These are phyloP conservation scores for Clarireedia monteithiana DNA, from an alignment of 2,329 filamentous ascomycete genomes.

Conservation along the genomic window DNA sequence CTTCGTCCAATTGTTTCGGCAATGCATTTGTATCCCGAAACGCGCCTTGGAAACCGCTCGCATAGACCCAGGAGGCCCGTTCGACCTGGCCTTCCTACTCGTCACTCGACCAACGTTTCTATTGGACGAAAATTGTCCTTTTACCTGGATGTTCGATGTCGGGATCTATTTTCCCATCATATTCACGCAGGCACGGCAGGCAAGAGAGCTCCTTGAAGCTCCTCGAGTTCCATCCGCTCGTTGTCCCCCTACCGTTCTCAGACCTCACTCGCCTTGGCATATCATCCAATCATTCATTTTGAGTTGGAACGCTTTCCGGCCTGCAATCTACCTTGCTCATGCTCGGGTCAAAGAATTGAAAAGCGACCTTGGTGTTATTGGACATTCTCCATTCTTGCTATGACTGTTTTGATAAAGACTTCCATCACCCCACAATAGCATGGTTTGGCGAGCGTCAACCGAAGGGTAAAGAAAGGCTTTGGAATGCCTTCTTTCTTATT, in stretches of 20 bases:
- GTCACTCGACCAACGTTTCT: too few species aligned
- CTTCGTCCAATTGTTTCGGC: slow-evolving; percentile 20
- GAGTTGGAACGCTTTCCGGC: slow-evolving; percentile 2
- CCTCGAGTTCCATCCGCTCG: neutral
- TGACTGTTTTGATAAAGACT: slow-evolving; percentile 1
- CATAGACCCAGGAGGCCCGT: neutral
- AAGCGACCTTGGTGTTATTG: neutral
- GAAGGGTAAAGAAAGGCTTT: neutral
- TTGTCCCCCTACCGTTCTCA: neutral
- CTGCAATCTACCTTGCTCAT: neutral
- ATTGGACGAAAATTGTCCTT: neutral
- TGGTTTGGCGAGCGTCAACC: slow-evolving; percentile 3
- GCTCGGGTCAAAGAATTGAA: neutral
- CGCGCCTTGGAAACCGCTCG: slow-evolving; percentile 5
- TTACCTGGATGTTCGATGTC: slow-evolving; percentile 13
- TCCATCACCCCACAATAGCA: slow-evolving; percentile 18
- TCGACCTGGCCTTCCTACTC: neutral
- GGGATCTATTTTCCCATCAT: slow-evolving; percentile 5
- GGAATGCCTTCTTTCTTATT: slow-evolving; percentile 10
- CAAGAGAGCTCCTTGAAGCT: slow-evolving; percentile 4
- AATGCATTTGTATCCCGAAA: slow-evolving; percentile 16
- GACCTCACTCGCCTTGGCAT: neutral
- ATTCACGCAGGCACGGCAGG: slow-evolving; percentile 4
- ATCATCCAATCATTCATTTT: slow-evolving; percentile 19
- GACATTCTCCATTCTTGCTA: slow-evolving; percentile 6